Base-by-base conservation (phyloP, 2,329 filamentous ascomycete species). In the Phyllosticta capitalensis region DNA sequence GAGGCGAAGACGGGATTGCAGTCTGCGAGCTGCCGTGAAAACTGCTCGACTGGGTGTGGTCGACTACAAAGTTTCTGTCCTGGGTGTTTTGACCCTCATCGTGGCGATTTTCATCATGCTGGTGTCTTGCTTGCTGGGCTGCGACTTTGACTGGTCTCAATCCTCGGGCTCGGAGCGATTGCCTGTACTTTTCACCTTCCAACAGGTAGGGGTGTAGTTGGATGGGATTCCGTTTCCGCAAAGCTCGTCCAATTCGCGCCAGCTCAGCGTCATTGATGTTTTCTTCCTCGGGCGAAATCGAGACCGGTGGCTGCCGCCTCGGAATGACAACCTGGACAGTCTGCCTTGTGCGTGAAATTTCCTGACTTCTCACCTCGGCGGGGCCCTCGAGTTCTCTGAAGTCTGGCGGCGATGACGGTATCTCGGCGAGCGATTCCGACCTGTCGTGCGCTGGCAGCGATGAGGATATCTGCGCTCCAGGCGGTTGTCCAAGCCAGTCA, bases 141-240 rank as follows among this genome's bases (percentile, higher is more conserved):
- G 61, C 65, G 48, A 75, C 62, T 9, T 68, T 67, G 14, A 79
- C 70, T 3, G 78, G 77, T 56, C 69, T 72, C 12, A 79, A 63
- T 2, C 78, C 78, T 58, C 74, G 67, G 51, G 73, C 72, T 63
- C 72, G 71, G 28, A 74, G 73, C 54, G 74, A 72, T 61, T 71
- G 71, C 22, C 74, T 70, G 63, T 79, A 78, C 38, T 70, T 66
- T 55, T 76, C 73, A 20, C 71, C 71, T 54, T 79, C 77, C 21
- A 78, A 63, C 21, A 74, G 64, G 61, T 79, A 80, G 2, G 78
- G 78, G 67, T 79, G 75, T 26, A 80, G 64, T 63, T 80, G 78
- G 53, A 78, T 78, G 14, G 76, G 74, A 53, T 77, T 77, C 9
- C 78, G 68, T 52, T 74, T 66, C n/a, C 78, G 70, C 21, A 79